Percentiles rank a stretch among this genome's conserved stretches.
Evolutionary conservation across 495 filamentous ascomycete genomes (phyloP).

Genomic region (Pyrenopolyporus hunteri): DNA sequence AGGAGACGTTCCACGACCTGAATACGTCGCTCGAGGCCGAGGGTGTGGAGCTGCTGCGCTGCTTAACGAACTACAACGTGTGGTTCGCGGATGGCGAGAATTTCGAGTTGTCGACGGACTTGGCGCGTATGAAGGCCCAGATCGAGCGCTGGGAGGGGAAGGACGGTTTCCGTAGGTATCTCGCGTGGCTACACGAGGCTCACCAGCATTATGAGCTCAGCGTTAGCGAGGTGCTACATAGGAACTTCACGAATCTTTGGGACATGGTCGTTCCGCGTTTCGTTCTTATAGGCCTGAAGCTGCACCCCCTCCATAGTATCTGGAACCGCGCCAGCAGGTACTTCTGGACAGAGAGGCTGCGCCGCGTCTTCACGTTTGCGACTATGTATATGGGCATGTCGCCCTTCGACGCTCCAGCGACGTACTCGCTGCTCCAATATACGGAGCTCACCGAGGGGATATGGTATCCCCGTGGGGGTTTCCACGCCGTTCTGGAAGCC

Average conservation of each 20-base stretch:
- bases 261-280: conserved; percentile 60
- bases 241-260: conserved; percentile 63
- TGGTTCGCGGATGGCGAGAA: conserved; percentile 67
- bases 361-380: conserved; percentile 72
- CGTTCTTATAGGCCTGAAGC: conserved; percentile 54
- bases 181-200: conserved; percentile 65
- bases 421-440: conserved; percentile 74
- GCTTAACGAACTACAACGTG: conserved; percentile 72
- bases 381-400: conserved; percentile 83
- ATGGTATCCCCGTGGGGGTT: conserved; percentile 74
- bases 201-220: conserved; percentile 69
- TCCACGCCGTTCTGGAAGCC: conserved; percentile 64
- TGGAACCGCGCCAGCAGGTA: conserved; percentile 64
- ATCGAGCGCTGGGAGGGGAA: conserved; percentile 69
- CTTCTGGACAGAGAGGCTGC: conserved; percentile 68
- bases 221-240: conserved; percentile 62
- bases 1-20: conserved; percentile 67
- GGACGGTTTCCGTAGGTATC: conserved; percentile 67
- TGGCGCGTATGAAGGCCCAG: conserved; percentile 67
- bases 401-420: conserved; percentile 73
- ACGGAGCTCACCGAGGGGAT: conserved; percentile 75
- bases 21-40: conserved; percentile 64
- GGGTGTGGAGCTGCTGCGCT: conserved; percentile 66
- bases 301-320: conserved; percentile 71
- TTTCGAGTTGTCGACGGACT: conserved; percentile 65